Evolutionary conservation across 371 early-diverging fungal species (phyloP), one percentile per base, ranked within the genome.

Genomic region (Mortierella sp.): DNA sequence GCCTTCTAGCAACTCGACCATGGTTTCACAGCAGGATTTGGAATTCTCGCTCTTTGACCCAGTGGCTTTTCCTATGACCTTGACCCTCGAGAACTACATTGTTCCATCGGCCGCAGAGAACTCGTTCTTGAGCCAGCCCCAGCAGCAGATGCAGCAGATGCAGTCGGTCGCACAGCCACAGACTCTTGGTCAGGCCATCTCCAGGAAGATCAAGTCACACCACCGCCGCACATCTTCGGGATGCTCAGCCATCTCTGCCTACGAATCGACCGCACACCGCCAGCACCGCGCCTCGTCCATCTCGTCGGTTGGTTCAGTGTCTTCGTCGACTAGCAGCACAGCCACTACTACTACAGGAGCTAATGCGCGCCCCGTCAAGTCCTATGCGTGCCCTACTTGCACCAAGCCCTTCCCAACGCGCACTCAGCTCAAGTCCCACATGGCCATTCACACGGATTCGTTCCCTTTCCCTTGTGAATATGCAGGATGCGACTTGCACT

Each of bases 381-480:
- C 69, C 7, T 76, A 68, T 48, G 61, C 76, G 0, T 76, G 76
- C 22, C 68, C 69, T 22, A 76, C 69, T 44, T 76, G 76, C 29
- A 41, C 52, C 9, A 76, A 61, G 41, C 60, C 76, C 0, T 76
- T 76, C 62, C 76, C 76, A 4, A 76, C 76, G 17, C 64, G 76
- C 2, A 76, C 76, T 0, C 76, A 76, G 28, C 65, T 76, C 54
- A 76, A 76, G 49, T 68, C 69, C 1, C 76, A 76, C 47, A 76
- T 76, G 65, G 76, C 76, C 34, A 76, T 76, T 50, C 76, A 76
- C 28, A 31, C 53, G 4, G 76, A 76, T 16, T 40, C 60, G 22
- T 76, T 76, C 27, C 76, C 76, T 8, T 76, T 68, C 51, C 76
- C 76, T 2, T 76, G 76, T 24, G 57, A 60, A 31, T 68, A 64